Percentiles rank a stretch among this genome's conserved stretches.
These are phyloP conservation scores for Chaetomiaceae sp. DNA, from an alignment of 2,329 filamentous ascomycete species.

Conservation along the genomic window DNA sequence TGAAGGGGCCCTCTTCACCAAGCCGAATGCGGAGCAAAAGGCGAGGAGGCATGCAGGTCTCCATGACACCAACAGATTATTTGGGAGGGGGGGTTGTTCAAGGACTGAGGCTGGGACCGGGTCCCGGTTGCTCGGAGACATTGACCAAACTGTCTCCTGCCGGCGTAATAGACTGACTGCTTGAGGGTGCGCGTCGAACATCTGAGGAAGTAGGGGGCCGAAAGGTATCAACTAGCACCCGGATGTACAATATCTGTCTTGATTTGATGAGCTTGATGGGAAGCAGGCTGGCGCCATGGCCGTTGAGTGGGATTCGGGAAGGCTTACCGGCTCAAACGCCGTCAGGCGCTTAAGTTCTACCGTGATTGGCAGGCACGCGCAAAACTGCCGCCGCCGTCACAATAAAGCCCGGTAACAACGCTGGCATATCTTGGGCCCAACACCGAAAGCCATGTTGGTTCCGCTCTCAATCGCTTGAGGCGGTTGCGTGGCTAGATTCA, in stretches of 20 bases:
- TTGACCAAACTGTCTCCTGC: not conserved
- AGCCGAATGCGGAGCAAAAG: not conserved
- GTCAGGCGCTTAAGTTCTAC: constrained; percentile 15
- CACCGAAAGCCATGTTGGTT: not conserved
- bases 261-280: too few species aligned
- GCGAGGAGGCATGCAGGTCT: not conserved
- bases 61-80: not conserved
- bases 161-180: not conserved
- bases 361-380: constrained; percentile 17
- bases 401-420: constrained; percentile 9
- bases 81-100: not conserved
- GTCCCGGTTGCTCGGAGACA: not conserved
- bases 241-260: not conserved
- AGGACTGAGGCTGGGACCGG: too few species aligned
- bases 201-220: too few species aligned
- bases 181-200: not conserved
- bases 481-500: not conserved
- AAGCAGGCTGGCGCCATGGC: not conserved
- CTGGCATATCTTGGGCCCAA: constrained; percentile 5
- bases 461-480: not conserved
- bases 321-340: constrained; percentile 4
- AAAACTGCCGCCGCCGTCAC: constrained; percentile 14
- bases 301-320: not conserved
- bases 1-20: not conserved
- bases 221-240: not conserved